Evolutionary conservation across 768 basidiomycete genomes (phyloP).

Genomic region (Boletus tomentosulus): DNA sequence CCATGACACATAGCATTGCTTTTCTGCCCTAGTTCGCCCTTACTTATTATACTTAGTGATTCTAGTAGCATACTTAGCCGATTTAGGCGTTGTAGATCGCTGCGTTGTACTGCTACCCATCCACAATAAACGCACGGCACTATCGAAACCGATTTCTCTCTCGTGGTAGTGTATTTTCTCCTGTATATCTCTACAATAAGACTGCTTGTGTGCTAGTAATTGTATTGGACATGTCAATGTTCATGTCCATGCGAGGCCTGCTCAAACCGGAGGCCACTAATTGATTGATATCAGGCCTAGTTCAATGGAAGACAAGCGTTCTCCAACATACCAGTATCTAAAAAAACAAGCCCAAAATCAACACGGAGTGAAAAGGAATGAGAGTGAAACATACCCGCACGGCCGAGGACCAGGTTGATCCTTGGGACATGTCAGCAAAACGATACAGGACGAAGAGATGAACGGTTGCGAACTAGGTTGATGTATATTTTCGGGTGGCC

Average conservation of each 20-base stretch:
- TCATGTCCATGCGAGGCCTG: conserved; percentile 68
- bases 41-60: conserved; percentile 32
- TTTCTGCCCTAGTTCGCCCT: conserved; percentile 13
- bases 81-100: conserved; percentile 29
- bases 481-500: conserved; percentile 98
- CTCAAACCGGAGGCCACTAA: conserved; percentile 86
- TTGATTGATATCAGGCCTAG: conserved; percentile 1
- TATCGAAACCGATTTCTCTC: conserved; percentile 7
- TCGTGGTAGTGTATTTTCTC: neutral
- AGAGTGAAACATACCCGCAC: conserved; percentile 65
- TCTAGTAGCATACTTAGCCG: conserved; percentile 32
- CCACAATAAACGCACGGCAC: conserved; percentile 23
- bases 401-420: conserved; percentile 84
- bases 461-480: conserved; percentile 66
- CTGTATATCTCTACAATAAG: conserved; percentile 10
- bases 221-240: conserved; percentile 21
- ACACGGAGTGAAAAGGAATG: neutral
- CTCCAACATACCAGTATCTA: conserved; percentile 46
- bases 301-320: neutral
- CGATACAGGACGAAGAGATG: neutral
- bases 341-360: conserved; percentile 10
- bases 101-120: conserved; percentile 30
- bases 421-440: conserved; percentile 35
- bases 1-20: conserved; percentile 16
- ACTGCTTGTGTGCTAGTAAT: neutral